A percentile compares a stretch with the other conserved stretches of the same genome.
phyloP scores from a whole-genome alignment of 2,329 filamentous ascomycete species.

The Herpomyces periplanetae region DNA sequence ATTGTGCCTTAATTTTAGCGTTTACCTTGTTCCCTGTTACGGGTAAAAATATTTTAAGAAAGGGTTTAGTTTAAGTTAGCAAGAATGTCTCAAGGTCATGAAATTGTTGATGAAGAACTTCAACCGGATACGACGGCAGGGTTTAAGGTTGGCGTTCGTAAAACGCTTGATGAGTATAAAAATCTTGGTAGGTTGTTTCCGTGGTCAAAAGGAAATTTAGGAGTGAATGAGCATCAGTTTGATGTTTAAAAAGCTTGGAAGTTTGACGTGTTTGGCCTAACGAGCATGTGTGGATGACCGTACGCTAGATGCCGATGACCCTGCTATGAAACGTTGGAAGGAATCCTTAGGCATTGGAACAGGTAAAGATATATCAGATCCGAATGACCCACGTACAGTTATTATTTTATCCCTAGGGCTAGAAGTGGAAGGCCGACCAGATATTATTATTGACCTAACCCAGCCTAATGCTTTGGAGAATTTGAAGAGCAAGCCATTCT shows the following conservation, averaged over 20 bases:
- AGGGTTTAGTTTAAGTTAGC: too few species aligned
- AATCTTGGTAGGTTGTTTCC: constrained; percentile 68
- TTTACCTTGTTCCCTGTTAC: too few species aligned
- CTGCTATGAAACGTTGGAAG: too few species aligned
- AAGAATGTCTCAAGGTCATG: too few species aligned
- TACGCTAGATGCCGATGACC: too few species aligned
- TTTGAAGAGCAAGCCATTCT: constrained; percentile 74
- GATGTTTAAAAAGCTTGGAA: too few species aligned
- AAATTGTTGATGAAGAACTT: constrained; percentile 28
- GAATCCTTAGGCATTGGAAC: constrained; percentile 54
- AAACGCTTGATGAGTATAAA: constrained; percentile 75
- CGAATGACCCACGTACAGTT: constrained; percentile 51
- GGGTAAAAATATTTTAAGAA: too few species aligned
- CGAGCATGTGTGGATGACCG: too few species aligned
- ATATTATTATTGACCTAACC: constrained; percentile 63
- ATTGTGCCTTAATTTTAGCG: too few species aligned
- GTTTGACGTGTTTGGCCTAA: too few species aligned
- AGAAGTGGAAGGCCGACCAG: constrained; percentile 36
- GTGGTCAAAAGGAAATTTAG: too few species aligned
- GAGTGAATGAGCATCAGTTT: too few species aligned
- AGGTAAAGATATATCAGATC: constrained; percentile 18
- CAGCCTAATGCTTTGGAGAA: constrained; percentile 26
- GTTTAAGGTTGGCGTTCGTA: constrained; percentile 96
- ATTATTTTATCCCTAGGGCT: constrained; percentile 73
- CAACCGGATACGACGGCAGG: constrained; percentile 58